Evolutionary conservation across 352 stramenopile genomes (phyloP).

Genomic region (Plasmopara viticola): DNA sequence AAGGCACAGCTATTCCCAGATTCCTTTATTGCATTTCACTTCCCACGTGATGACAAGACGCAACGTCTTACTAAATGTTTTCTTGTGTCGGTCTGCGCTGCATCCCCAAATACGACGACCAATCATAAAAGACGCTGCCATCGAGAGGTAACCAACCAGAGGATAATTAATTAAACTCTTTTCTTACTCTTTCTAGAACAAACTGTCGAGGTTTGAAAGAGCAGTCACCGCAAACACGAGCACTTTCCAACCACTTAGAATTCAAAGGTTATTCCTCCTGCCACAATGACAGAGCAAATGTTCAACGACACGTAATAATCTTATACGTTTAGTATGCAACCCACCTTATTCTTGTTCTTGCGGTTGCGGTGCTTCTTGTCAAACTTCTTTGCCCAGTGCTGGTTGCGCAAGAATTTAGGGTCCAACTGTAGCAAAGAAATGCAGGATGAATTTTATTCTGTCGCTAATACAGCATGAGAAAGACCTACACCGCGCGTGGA

Average conservation of each 20-base stretch:
- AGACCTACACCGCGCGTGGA: conserved; percentile 88
- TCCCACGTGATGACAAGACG: too few relatives aligned
- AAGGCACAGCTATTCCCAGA: too few relatives aligned
- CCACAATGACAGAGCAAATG: background rate
- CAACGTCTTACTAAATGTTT: too few relatives aligned
- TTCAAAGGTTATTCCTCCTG: conserved; percentile 1
- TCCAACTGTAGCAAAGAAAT: conserved; percentile 66
- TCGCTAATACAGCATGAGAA: background rate
- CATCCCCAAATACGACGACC: too few relatives aligned
- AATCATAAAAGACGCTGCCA: too few relatives aligned
- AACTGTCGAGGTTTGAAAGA: too few relatives aligned
- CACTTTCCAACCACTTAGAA: background rate
- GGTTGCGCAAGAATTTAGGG: conserved; percentile 97
- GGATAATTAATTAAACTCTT: too few relatives aligned
- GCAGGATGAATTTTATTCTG: background rate
- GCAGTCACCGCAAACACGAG: background rate
- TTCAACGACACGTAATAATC: conserved; percentile 11
- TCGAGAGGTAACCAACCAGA: too few relatives aligned
- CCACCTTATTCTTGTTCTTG: conserved; percentile 50
- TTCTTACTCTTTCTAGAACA: too few relatives aligned
- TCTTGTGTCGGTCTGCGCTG: too few relatives aligned
- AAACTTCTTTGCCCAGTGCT: conserved; percentile 97
- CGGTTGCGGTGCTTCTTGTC: conserved; percentile 87
- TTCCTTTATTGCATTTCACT: too few relatives aligned
- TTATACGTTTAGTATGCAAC: background rate